Base-by-base conservation (phyloP, 2,329 filamentous ascomycete genomes). In the Thielaviopsis cerberus region DNA sequence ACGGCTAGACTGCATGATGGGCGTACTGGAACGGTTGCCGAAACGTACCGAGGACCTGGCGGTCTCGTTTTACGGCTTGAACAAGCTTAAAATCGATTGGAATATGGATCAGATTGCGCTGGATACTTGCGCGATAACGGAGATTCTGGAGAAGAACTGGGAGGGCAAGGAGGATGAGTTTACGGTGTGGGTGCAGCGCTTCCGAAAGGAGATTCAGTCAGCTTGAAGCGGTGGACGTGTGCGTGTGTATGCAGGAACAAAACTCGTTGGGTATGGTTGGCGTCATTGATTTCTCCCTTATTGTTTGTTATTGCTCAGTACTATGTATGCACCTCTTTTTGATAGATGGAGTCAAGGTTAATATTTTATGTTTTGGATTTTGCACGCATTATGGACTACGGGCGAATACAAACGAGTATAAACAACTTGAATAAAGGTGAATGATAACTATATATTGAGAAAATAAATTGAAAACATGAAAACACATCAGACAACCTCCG, bases 131-230 rank as follows among this genome's bases (percentile, higher is more conserved):
- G 71, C 69, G 0, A 77, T 76, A 0, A 74, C 77, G 0, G 75
- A 79, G 58, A 66, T 83, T 53, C 69, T 87, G 13, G 71, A 72
- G 54, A 71, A 74, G 60, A 74, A 75, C 22, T 90, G 86, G 85
- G 70, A 77, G 2, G 82, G 77, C 0, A 69, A 76, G 53, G 74
- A 78, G 20, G 89, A 95, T 65, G 86, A 85, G 64, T 94, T 94
- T 66, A 85, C 82, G 0, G 73, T 78, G 17, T 94, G 89, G 89
- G 80, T 77, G n/a, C 73, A 72, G 11, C 78, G 75, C 62, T 81
- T 80, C 62, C 74, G 75, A 64, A 64, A 67, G 30, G 73, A 78
- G 62, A 74, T 80, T 15, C 34, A 55, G 20, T 64, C 66, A 17
- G 53, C 64, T 1, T 68, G 67, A 34, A 65, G 70, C 70, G 54